A percentile compares a stretch with the other conserved stretches of the same genome.
These are phyloP conservation scores for Phlyctochytrium bullatum DNA, from an alignment of 192 early-diverging fungal species.

Conservation along the genomic window DNA sequence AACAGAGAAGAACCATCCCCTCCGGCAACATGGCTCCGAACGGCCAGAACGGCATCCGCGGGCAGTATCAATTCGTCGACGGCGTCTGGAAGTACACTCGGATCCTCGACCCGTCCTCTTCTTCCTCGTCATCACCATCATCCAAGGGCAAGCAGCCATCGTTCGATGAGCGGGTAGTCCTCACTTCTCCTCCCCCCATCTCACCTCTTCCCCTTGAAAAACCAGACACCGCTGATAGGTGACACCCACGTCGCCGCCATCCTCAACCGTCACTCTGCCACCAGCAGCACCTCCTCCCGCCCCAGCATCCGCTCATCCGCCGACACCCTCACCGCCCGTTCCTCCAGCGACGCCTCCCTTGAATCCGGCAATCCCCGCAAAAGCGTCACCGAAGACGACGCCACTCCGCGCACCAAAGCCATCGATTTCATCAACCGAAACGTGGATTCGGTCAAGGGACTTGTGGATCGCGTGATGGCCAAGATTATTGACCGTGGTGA, in stretches of 20 bases:
- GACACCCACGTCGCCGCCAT: too few relatives aligned
- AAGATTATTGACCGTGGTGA: neutral
- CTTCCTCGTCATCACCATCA: too few relatives aligned
- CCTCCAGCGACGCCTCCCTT: neutral
- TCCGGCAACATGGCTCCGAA: neutral
- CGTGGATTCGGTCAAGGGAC: neutral
- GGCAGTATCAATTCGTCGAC: neutral
- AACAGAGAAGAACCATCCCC: too few relatives aligned
- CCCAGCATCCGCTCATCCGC: neutral
- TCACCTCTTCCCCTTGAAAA: neutral
- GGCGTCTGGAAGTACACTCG: constrained; percentile 6
- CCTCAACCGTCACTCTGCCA: too few relatives aligned
- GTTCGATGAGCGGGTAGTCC: too few relatives aligned
- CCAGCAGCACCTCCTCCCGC: too few relatives aligned
- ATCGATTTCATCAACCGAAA: constrained; percentile 1
- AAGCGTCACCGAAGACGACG: neutral
- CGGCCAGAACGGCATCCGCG: constrained; percentile 3
- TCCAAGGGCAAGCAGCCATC: too few relatives aligned
- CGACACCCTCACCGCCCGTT: neutral
- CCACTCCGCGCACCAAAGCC: neutral
- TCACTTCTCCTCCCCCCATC: neutral
- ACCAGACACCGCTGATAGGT: neutral
- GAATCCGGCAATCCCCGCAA: neutral
- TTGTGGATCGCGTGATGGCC: neutral
- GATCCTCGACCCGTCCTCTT: neutral